Evolutionary conservation across 2,329 filamentous ascomycete species (phyloP).

Genomic region (Colletotrichum neosansevieriae): DNA sequence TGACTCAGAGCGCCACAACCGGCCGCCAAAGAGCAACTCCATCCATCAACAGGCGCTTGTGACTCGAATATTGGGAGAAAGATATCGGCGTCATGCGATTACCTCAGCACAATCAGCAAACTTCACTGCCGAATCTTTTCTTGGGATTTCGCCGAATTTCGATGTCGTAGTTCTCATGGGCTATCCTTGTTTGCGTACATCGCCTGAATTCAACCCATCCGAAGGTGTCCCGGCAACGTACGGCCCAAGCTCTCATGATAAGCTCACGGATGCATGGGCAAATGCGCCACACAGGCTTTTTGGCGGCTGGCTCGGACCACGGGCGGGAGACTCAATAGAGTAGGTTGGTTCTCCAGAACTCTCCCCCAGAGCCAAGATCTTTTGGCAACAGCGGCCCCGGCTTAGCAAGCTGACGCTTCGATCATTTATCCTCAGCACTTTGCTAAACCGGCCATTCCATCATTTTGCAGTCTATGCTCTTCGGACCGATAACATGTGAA

Average conservation of each 20-base stretch:
- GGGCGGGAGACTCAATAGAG: no score
- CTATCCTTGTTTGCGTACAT: not conserved
- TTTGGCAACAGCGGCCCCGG: no score
- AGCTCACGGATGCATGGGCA: constrained; percentile 3
- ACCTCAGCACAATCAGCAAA: not conserved
- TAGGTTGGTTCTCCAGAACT: no score
- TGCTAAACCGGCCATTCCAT: no score
- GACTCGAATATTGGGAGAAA: not conserved
- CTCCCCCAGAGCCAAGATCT: no score
- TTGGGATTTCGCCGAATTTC: not conserved
- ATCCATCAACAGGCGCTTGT: not conserved
- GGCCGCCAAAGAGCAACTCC: not conserved
- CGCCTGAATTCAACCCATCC: not conserved
- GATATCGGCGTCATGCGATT: not conserved
- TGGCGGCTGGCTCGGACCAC: constrained; percentile 25
- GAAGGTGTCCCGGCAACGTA: constrained; percentile 9
- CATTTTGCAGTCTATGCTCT: no score
- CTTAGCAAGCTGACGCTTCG: no score
- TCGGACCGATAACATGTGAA: not conserved
- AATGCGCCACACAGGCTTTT: constrained; percentile 7
- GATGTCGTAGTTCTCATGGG: not conserved
- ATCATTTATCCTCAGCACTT: no score
- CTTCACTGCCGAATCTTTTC: no score
- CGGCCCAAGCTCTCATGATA: not conserved
- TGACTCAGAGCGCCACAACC: constrained; percentile 19